These are phyloP conservation scores for Fusarium coicis DNA, from an alignment of 2,329 filamentous ascomycete species.

Conservation along the genomic window DNA sequence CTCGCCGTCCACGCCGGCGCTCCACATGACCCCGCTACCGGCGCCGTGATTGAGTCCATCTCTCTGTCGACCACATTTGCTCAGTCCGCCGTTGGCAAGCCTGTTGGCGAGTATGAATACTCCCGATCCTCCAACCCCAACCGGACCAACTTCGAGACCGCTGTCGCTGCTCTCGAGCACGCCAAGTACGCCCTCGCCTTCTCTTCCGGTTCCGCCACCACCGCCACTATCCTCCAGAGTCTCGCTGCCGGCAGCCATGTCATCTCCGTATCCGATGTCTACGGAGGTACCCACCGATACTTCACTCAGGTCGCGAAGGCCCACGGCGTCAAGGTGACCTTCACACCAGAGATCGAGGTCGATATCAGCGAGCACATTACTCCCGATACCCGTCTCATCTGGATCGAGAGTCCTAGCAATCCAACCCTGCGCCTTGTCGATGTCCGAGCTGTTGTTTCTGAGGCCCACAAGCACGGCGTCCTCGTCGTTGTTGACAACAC, in stretches of 20 bases:
- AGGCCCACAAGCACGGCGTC: slow-evolving; percentile 88
- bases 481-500: slow-evolving; percentile 99
- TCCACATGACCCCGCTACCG: slow-evolving; percentile 89
- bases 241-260: slow-evolving; percentile 92
- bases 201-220: slow-evolving; percentile 92
- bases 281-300: slow-evolving; percentile 97
- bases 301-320: slow-evolving; percentile 97
- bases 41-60: slow-evolving; percentile 95
- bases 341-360: slow-evolving; percentile 90
- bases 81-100: slow-evolving; percentile 88
- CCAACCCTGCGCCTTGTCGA: slow-evolving; percentile 93
- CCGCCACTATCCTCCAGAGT: slow-evolving; percentile 91
- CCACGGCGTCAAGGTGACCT: slow-evolving; percentile 93
- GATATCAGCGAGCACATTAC: slow-evolving; percentile 88
- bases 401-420: slow-evolving; percentile 95
- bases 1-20: slow-evolving; percentile 94
- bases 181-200: slow-evolving; percentile 94
- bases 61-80: slow-evolving; percentile 96
- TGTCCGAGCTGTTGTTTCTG: slow-evolving; percentile 83
- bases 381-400: slow-evolving; percentile 90
- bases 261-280: slow-evolving; percentile 96
- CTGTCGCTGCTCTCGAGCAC: slow-evolving; percentile 91
- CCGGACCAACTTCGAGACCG: slow-evolving; percentile 91
- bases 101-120: slow-evolving; percentile 92
- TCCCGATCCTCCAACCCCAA: slow-evolving; percentile 94